Base-by-base conservation (phyloP, 108 stramenopile genomes). In the Schizochytrium sp. region DNA sequence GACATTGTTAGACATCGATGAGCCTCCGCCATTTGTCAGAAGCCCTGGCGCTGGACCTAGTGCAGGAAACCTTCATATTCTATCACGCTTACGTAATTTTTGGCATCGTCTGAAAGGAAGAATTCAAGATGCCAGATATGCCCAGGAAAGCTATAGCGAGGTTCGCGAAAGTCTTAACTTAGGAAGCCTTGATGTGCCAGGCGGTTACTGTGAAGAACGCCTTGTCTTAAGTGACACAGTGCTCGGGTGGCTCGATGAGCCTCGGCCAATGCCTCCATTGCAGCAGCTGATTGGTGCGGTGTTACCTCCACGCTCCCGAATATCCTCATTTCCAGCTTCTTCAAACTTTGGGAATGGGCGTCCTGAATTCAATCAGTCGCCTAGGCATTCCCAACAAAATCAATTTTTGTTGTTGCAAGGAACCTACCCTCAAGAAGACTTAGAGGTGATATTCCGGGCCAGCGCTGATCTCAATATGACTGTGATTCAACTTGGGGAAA, bases 241-340 rank as follows among this genome's bases (percentile, higher is more conserved):
- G 47, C 53, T 83, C 3, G 76, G 76, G 17, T 83, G 40, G 7
- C 53, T 83, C 76, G 76, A 83, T 28, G 76, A 83, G 10, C 53
- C 76, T n/a, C 49, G 76, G 28, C 76, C 76, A 1, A 5, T 83
- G 76, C 76, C 53, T 10, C 76, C 76, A 10, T n/a, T 83, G 76
- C 76, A 83, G 76, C 76, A 83, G 47, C 50, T 83, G 45, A 55
- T 83, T 49, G 76, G 76, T 13, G 76, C 50, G 5, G 53, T 83
- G 28, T 40, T 83, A 19, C 76, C 76, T 12, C 76, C 76, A 41
- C 28, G 28, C 28, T 28, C 28, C 28, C 28, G 28, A 28, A 28
- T 28, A 28, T 28, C 28, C 28, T 28, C 28, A 28, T 28, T 28
- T 28, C 28, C 28, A 28, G 28, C 28, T 28, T 28, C 28, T 28